phyloP scores from a whole-genome alignment of 768 basidiomycete genomes.

The Rhodosporidiobolus sp. region DNA sequence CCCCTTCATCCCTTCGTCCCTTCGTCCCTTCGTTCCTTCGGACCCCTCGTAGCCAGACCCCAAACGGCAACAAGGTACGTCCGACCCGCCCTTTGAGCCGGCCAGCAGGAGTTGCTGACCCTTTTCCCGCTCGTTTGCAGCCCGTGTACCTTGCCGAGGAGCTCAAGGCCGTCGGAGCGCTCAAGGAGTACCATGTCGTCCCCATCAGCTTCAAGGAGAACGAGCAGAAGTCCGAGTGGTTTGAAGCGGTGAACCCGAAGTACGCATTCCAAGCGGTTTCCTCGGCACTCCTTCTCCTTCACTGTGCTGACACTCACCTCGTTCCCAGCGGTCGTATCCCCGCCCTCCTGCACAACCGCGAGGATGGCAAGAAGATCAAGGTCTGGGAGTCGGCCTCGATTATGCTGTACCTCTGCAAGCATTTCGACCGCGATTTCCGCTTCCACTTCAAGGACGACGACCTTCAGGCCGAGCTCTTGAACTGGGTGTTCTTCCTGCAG shows the following conservation, averaged over 20 bases:
- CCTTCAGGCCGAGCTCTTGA: slow-evolving; percentile 13
- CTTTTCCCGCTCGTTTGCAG: not conserved
- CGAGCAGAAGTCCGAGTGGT: slow-evolving; percentile 33
- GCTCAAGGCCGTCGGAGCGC: slow-evolving; percentile 32
- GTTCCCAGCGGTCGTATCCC: slow-evolving; percentile 33
- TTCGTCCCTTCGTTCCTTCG: no score
- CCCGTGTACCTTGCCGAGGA: slow-evolving; percentile 32
- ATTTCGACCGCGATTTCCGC: slow-evolving; percentile 28
- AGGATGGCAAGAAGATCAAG: slow-evolving; percentile 33
- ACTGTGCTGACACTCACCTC: not conserved
- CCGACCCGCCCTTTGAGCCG: no score
- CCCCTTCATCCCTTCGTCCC: no score
- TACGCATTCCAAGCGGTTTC: slow-evolving; percentile 5
- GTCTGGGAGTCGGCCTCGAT: slow-evolving; percentile 33
- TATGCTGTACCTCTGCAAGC: slow-evolving; percentile 28
- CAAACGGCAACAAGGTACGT: no score
- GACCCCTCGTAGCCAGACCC: no score
- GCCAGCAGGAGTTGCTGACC: no score
- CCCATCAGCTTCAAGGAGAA: slow-evolving; percentile 31
- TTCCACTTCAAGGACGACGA: slow-evolving; percentile 37
- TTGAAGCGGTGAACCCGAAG: slow-evolving; percentile 35
- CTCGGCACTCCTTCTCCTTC: not conserved
- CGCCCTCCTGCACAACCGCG: slow-evolving; percentile 38
- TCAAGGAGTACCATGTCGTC: slow-evolving; percentile 26
- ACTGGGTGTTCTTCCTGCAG: slow-evolving; percentile 31